Percentiles rank a stretch among this genome's conserved stretches.
Conservation (phyloP, 2,329 filamentous ascomycete genomes). For the Thelonectria rubi region DNA sequence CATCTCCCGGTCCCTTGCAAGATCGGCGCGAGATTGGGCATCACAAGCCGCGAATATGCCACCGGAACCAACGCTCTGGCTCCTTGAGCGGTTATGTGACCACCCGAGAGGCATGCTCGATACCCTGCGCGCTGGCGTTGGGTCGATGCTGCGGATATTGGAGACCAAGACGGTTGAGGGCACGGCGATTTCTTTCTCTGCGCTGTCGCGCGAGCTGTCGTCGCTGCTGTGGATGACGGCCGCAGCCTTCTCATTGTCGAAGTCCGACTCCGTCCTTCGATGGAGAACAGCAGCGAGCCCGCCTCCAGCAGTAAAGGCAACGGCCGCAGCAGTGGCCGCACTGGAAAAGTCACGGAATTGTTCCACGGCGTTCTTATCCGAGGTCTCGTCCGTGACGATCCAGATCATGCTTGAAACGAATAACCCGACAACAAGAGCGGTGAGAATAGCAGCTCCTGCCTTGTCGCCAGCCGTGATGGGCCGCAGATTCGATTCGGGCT, state of each 20-base stretch:
- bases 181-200: slow-evolving; percentile 28
- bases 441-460: slow-evolving; percentile 73
- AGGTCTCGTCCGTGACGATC: slow-evolving; percentile 60
- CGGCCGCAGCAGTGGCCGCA: slow-evolving; percentile 28
- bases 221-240: slow-evolving; percentile 29
- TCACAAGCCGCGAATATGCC: slow-evolving; percentile 28
- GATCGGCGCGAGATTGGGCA: slow-evolving; percentile 30
- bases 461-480: slow-evolving; percentile 66
- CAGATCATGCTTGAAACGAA: slow-evolving; percentile 63
- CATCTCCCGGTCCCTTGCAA: slow-evolving; percentile 15
- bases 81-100: slow-evolving; percentile 46
- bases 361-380: slow-evolving; percentile 44
- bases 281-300: slow-evolving; percentile 36
- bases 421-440: slow-evolving; percentile 63
- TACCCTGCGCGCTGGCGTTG: slow-evolving; percentile 36
- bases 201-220: slow-evolving; percentile 34
- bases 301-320: slow-evolving; percentile 36
- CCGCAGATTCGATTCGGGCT: slow-evolving; percentile 39
- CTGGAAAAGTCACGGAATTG: slow-evolving; percentile 44
- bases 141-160: slow-evolving; percentile 32
- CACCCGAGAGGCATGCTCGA: slow-evolving; percentile 52
- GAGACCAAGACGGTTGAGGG: slow-evolving; percentile 31
- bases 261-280: slow-evolving; percentile 28
- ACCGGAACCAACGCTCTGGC: slow-evolving; percentile 37
- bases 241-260: slow-evolving; percentile 37